Evolutionary conservation across 805 yeast species (phyloP).

Genomic region (Ogataea haglerorum): DNA sequence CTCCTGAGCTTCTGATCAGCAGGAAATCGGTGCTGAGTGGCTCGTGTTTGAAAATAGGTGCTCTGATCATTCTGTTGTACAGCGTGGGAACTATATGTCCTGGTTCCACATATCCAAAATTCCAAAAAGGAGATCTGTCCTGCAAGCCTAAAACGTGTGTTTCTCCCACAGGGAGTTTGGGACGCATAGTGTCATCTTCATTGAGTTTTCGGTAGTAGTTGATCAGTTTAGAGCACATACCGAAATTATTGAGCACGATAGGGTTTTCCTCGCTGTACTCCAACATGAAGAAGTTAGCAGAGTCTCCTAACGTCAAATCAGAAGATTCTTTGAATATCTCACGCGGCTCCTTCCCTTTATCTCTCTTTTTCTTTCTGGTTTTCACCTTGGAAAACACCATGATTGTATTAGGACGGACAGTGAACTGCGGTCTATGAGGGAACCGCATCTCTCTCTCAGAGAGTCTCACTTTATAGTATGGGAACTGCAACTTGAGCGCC

Average conservation of each 20-base stretch:
- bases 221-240: conserved; percentile 93
- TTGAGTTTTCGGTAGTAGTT: conserved; percentile 85
- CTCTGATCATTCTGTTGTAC: conserved; percentile 86
- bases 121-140: conserved; percentile 97
- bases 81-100: conserved; percentile 93
- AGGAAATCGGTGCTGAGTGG: conserved; percentile 75
- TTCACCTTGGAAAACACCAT: conserved; percentile 75
- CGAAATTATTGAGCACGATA: conserved; percentile 75
- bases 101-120: conserved; percentile 92
- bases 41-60: conserved; percentile 91
- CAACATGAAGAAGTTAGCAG: conserved; percentile 69
- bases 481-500: conserved; percentile 82
- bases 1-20: conserved; percentile 74
- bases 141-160: conserved; percentile 95
- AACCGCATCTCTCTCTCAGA: conserved; percentile 65
- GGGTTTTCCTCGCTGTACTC: conserved; percentile 94
- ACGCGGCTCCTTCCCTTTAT: conserved; percentile 74
- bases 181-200: conserved; percentile 80
- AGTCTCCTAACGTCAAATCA: conserved; percentile 82
- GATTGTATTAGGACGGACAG: conserved; percentile 71
- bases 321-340: conserved; percentile 69
- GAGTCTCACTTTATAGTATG: conserved; percentile 79
- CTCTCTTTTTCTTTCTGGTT: conserved; percentile 80
- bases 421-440: conserved; percentile 77
- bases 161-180: conserved; percentile 87